A percentile compares a stretch with the other conserved stretches of the same genome.
phyloP scores from a whole-genome alignment of 331 rosid genomes.

The Quercus phellos region DNA sequence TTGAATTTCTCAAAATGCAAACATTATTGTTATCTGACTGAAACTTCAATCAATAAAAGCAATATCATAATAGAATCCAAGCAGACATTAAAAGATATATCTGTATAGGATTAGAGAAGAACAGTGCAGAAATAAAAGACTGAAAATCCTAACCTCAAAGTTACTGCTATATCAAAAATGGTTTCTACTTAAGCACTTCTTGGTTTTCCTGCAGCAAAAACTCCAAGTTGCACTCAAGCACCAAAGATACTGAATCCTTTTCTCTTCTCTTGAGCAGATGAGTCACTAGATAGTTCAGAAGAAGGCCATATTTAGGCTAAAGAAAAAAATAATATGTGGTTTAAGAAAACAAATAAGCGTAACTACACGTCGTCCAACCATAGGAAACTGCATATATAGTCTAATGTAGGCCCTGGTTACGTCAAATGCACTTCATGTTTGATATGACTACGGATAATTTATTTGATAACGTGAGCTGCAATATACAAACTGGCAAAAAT shows the following conservation, averaged over 20 bases:
- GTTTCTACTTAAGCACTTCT: neutral
- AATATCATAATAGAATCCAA: neutral
- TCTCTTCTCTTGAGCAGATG: constrained; percentile 2
- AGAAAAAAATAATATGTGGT: neutral
- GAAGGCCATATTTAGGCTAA: constrained; percentile 4
- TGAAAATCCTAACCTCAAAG: constrained; percentile 26
- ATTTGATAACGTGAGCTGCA: neutral
- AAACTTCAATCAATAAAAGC: no score
- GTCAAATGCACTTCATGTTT: constrained; percentile 20
- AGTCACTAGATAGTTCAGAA: constrained; percentile 1
- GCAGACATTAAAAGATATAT: neutral
- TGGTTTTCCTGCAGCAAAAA: constrained; percentile 4
- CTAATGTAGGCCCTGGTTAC: neutral
- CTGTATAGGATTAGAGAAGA: neutral
- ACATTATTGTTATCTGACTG: no score
- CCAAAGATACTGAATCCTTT: neutral
- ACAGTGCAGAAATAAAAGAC: neutral
- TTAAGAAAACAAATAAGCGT: neutral
- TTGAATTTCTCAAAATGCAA: no score
- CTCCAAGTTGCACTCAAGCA: constrained; percentile 3
- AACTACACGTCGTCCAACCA: constrained; percentile 9
- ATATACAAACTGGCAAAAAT: constrained; percentile 8
- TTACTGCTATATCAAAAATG: neutral
- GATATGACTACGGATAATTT: constrained; percentile 22
- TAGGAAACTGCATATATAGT: constrained; percentile 10